Evolutionary conservation across 2,329 filamentous ascomycete species (phyloP).

Genomic region (Calonectria multiphialidica): DNA sequence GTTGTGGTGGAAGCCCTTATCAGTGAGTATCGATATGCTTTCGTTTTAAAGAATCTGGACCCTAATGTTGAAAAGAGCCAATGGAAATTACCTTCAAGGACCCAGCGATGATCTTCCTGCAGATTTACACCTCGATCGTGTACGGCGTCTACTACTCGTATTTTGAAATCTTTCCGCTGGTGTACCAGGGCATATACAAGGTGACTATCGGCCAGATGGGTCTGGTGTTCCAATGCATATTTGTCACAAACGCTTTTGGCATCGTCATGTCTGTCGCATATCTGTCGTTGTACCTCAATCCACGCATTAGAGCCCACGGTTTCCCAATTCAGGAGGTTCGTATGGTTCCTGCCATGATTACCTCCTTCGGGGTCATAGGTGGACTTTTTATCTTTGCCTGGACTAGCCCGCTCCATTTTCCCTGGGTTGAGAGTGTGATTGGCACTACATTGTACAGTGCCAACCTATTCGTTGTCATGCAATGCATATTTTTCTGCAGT

Average conservation of each 20-base stretch:
- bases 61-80: neutral
- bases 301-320: neutral
- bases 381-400: slow-evolving; percentile 72
- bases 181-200: slow-evolving; percentile 69
- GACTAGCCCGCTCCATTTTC: slow-evolving; percentile 63
- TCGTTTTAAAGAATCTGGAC: neutral
- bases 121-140: slow-evolving; percentile 71
- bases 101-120: slow-evolving; percentile 72
- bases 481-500: slow-evolving; percentile 71
- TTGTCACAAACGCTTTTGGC: neutral
- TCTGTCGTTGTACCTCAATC: neutral
- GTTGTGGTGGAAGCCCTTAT: neutral
- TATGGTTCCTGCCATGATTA: slow-evolving; percentile 66
- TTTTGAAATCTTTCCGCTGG: slow-evolving; percentile 75
- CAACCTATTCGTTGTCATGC: slow-evolving; percentile 66
- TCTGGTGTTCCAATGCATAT: slow-evolving; percentile 70
- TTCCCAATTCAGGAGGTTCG: slow-evolving; percentile 62
- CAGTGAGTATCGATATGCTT: neutral
- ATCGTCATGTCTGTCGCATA: neutral
- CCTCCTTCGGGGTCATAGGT: slow-evolving; percentile 64
- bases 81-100: slow-evolving; percentile 69
- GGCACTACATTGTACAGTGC: slow-evolving; percentile 67
- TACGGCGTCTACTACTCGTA: slow-evolving; percentile 73
- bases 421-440: slow-evolving; percentile 67
- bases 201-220: slow-evolving; percentile 70